phyloP scores from a whole-genome alignment of 805 yeast genomes.

The Wickerhamiella azymoides region DNA sequence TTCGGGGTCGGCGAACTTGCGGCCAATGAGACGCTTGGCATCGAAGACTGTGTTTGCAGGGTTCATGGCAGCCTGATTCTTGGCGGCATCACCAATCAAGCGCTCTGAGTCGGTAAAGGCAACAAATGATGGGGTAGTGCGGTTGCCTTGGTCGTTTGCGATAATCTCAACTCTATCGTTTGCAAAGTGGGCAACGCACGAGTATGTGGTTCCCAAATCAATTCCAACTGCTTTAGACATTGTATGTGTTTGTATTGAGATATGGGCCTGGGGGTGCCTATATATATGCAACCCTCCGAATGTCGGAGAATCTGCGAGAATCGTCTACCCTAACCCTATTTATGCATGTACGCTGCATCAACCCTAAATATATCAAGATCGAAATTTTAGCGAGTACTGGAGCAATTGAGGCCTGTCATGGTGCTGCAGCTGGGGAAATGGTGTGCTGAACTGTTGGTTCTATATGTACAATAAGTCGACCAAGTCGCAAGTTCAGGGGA shows the following conservation, averaged over 20 bases:
- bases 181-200: constrained; percentile 84
- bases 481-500: too few species aligned
- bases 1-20: constrained; percentile 64
- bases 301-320: constrained; percentile 23
- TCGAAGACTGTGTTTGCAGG: constrained; percentile 89
- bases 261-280: too few species aligned
- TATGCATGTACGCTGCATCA: not conserved
- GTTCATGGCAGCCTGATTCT: constrained; percentile 96
- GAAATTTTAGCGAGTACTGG: too few species aligned
- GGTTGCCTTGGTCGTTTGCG: constrained; percentile 97
- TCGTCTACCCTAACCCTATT: not conserved
- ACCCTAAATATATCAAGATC: too few species aligned
- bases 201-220: constrained; percentile 74
- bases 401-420: too few species aligned
- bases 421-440: too few species aligned
- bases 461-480: too few species aligned
- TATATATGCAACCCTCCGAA: too few species aligned
- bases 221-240: constrained; percentile 11
- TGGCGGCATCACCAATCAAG: constrained; percentile 94
- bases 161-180: constrained; percentile 87
- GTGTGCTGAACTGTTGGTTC: too few species aligned
- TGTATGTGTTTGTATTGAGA: constrained; percentile 30
- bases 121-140: constrained; percentile 94
- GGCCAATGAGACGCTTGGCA: constrained; percentile 88
- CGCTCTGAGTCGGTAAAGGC: constrained; percentile 94